Base-by-base conservation (phyloP, 2,329 filamentous ascomycete genomes). In the Xylaria sp. region DNA sequence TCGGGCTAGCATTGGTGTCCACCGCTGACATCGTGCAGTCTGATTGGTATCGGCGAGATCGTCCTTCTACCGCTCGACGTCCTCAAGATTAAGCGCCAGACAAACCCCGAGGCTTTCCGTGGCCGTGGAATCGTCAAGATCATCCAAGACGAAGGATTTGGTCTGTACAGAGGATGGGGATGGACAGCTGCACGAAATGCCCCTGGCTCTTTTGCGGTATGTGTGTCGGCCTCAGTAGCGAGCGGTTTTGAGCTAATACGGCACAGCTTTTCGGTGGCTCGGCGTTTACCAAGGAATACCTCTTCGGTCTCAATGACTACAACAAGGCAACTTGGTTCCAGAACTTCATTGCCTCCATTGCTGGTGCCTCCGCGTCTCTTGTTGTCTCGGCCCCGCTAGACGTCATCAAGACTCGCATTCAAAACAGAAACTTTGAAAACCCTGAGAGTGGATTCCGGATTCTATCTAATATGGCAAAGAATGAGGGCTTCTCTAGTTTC, bases 31-130 rank as follows among this genome's bases (percentile, higher is more conserved):
- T 63, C 28, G 1, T 20, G 20, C 72, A 95, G 93, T 84, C 80
- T 99, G 78, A 97, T 99, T 78, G 96, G 96, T 77, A 97, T 99
- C 77, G 96, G 96, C 79, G 96, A 99, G 85, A 97, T 99, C 73
- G 89, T 99, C 68, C 89, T 99, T 37, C 89, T 99, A 50, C 96
- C 96, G 51, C 89, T 99, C 70, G 96, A 99, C 77, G 95, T 99
- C 48, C 89, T 99, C 72, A 99, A 99, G 89, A 99, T 99, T 86
- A 99, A 99, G 89, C 91, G 96, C 78, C 96, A 99, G 86, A 99
- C 96, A 75, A 99, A 99, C 87, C 96, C 96, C 50, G 96, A 98
- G 80, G 94, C 96, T 44, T 99, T 99, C 90, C 90, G 94, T 75
- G 95, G 95, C 76, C 92, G 96, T 77, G 96, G 96, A 71, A 87